These are phyloP conservation scores for Globisporangium acanthophoron DNA, from an alignment of 352 stramenopile species.

Conservation along the genomic window DNA sequence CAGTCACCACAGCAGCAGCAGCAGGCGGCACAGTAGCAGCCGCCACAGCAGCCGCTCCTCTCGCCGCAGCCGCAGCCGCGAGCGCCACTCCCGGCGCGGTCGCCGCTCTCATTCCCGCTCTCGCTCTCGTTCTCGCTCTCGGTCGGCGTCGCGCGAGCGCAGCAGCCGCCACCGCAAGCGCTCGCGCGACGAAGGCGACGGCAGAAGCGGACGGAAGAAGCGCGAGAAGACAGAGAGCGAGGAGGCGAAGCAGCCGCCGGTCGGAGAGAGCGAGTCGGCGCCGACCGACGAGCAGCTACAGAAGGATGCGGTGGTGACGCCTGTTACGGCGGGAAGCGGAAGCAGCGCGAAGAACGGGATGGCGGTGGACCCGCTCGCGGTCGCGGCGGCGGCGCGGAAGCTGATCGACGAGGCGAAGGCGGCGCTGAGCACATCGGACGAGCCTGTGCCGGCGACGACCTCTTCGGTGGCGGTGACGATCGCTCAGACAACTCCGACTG, in stretches of 20 bases:
- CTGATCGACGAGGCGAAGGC: constrained; percentile 12
- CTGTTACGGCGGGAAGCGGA: not conserved
- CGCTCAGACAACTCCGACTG: not conserved
- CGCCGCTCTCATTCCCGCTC: constrained; percentile 3
- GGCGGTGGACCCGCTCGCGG: not conserved
- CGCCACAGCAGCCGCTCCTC: not conserved
- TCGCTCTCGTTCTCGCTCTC: constrained; percentile 12
- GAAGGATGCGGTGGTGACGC: no score
- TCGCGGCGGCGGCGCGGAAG: constrained; percentile 6
- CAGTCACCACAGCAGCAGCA: constrained; percentile 1
- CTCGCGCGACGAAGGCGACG: constrained; percentile 8
- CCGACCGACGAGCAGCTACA: not conserved
- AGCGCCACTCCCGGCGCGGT: constrained; percentile 7
- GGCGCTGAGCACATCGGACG: not conserved
- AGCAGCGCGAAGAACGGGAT: not conserved
- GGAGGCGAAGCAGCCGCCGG: not conserved
- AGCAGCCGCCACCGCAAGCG: constrained; percentile 16
- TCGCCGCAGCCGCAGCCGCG: constrained; percentile 15
- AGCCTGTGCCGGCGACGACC: not conserved
- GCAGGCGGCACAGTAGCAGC: not conserved
- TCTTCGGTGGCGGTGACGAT: no score
- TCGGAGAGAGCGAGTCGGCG: no score
- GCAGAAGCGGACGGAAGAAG: not conserved
- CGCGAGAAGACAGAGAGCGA: not conserved
- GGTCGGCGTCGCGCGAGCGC: constrained; percentile 18